Conservation (phyloP, 2,329 filamentous ascomycete species). For the Clarireedia paspali region DNA sequence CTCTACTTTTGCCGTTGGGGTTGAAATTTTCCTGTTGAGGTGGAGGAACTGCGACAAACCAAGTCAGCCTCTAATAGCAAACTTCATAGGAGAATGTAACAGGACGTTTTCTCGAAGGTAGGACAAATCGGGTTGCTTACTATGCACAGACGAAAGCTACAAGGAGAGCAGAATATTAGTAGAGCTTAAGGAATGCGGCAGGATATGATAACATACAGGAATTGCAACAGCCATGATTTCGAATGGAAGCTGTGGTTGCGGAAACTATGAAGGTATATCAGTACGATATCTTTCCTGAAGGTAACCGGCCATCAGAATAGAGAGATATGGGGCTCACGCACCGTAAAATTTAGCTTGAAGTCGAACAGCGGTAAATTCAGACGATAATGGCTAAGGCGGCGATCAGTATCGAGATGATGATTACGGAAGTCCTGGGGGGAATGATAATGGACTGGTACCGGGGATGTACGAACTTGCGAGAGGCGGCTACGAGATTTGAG, state of each 20-base stretch:
- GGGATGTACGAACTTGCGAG: neutral
- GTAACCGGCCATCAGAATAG: neutral
- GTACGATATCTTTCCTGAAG: neutral
- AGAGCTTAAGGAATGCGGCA: neutral
- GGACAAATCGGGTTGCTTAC: neutral
- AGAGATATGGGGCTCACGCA: neutral
- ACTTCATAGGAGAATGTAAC: neutral
- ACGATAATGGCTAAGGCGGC: neutral
- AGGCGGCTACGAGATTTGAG: neutral
- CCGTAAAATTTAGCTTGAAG: neutral
- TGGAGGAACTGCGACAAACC: neutral
- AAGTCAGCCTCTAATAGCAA: neutral
- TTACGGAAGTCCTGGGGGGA: too few relatives aligned
- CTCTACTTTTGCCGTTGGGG: neutral
- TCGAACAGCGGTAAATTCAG: neutral
- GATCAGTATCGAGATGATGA: neutral
- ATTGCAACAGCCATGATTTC: neutral
- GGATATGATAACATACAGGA: neutral
- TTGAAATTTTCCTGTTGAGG: neutral
- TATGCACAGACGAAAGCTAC: neutral
- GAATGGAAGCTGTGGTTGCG: neutral
- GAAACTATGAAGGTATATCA: neutral
- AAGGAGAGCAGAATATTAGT: neutral
- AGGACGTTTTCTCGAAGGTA: neutral
- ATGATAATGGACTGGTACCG: too few relatives aligned